Evolutionary conservation across 352 stramenopile genomes (phyloP), one percentile per base, ranked within the genome.

Genomic region (Globisporangium acanthophoron): DNA sequence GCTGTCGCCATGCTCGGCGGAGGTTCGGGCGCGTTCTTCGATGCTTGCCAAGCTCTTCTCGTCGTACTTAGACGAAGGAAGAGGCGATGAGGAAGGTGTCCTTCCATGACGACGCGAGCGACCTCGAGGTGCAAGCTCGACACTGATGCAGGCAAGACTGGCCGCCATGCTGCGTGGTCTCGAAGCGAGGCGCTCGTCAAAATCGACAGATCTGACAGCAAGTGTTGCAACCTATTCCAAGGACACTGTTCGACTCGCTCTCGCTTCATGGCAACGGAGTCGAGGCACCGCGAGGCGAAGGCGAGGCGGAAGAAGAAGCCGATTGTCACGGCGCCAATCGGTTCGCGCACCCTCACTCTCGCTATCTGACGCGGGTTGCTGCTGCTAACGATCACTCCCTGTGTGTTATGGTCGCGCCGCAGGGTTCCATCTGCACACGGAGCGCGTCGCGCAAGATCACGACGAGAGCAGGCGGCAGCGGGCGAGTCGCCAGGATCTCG

Each of bases 401-500:
- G 41, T 11, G 6, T 48, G 3, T 8, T 1, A 21, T 5, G 43
- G 15, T 11, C 20, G 2, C 9, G 5, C 3, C 43, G 6, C 37
- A 56, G 52, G 29, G 5, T 52, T 52, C 37, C 40, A 54, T 1
- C 24, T 64, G 13, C 51, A 54, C 16, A 58, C 50, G 1, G 58
- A 64, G 12, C 35, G 45, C 49, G 21, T 59, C 20, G 56, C 49
- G 12, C 51, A 58, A 0, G 51, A 64, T 13, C 50, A 52, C 20
- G 43, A 54, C 5, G 35, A 63, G 9, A 33, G 41, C 31, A 44
- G 43, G 31, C 47, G 44, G 27, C 59, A 70, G 35, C 67, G 58
- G 16, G 64, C 71, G 29, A 62, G 64, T 3, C 45, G 29, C 13
- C 75, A 75, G 48, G 65, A 76, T 13, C 58, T 66, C 2, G 59